Conservation (phyloP, 2,329 filamentous ascomycete genomes). For the Fusarium mangiferae region DNA sequence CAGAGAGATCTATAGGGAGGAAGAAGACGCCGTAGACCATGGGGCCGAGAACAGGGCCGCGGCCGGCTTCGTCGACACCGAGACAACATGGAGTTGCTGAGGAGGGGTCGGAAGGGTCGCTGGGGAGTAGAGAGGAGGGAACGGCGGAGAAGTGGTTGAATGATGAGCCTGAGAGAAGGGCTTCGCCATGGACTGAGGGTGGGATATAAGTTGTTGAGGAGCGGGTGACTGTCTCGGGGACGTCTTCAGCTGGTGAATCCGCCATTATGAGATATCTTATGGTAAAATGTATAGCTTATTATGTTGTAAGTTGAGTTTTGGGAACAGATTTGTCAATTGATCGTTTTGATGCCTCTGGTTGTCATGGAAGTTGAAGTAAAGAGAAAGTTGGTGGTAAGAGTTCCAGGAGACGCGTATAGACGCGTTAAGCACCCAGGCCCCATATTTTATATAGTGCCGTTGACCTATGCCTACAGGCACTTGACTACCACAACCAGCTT, state of each 20-base stretch:
- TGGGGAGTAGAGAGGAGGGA: constrained; percentile 67
- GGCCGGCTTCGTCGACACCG: constrained; percentile 92
- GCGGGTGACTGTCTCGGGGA: constrained; percentile 24
- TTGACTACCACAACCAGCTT: neutral
- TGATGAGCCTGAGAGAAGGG: constrained; percentile 71
- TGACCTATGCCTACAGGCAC: neutral
- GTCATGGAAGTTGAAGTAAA: constrained; percentile 2
- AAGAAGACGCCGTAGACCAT: constrained; percentile 79
- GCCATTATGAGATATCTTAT: constrained; percentile 47
- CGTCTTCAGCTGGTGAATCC: constrained; percentile 52
- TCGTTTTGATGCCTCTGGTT: neutral
- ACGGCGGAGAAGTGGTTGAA: constrained; percentile 79
- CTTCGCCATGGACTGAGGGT: constrained; percentile 70
- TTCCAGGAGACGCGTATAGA: constrained; percentile 31
- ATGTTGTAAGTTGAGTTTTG: neutral
- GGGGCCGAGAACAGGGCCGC: constrained; percentile 89
- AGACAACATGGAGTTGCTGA: constrained; percentile 70
- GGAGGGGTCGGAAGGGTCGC: constrained; percentile 49
- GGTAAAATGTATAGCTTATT: neutral
- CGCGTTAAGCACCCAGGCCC: constrained; percentile 32
- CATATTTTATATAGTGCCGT: constrained; percentile 2
- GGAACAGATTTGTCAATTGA: neutral
- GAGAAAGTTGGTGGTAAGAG: neutral
- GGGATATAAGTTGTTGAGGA: constrained; percentile 64
- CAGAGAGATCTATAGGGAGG: constrained; percentile 77